Evolutionary conservation across 1,139 yeast species (phyloP), one percentile per base, ranked within the genome.

Genomic region (Yamadazyma triangularis): DNA sequence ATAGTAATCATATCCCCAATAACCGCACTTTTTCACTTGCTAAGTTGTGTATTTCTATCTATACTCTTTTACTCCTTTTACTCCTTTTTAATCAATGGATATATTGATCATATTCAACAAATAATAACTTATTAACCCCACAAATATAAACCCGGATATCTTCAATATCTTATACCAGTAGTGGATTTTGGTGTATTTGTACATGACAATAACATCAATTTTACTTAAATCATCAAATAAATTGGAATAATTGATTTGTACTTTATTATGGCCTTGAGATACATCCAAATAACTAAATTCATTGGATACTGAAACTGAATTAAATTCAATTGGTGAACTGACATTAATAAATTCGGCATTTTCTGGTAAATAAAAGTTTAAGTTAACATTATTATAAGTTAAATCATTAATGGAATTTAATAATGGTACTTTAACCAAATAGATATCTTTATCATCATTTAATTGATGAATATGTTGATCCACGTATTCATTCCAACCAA

Each of bases 361-460:
- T 60, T 91, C 97, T 12, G 99, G 99, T 43, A 91, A 73, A 49
- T 79, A 81, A 44, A 91, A 63, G 26, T 73, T 70, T 30, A 86
- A 56, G 29, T 64, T 62, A 11, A 81, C 81, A 28, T 72, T 59
- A 34, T 78, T 82, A 55, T 88, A 89, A 28, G 78, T 65, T 16
- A 75, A 65, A 47, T 85, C 91, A 18, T 56, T 56, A 24, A 91
- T 79, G 12, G 94, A 85, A 50, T 80, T 81, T 27, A 91, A 50
- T 21, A 88, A 51, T 13, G 96, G 95, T 15, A 88, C 73, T 32
- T 68, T 70, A 25, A 84, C 60, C 23, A 84, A 54, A 51, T 77
- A 86, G 28, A 71, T 69, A 39, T 79, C 81, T n/a, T 55, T 52
- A 40, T 78, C 79, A 9, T 53, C 50, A 8, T 57, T 54, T 10